These are phyloP conservation scores for Colletotrichum neosansevieriae DNA, from an alignment of 2,329 filamentous ascomycete genomes.

Conservation along the genomic window DNA sequence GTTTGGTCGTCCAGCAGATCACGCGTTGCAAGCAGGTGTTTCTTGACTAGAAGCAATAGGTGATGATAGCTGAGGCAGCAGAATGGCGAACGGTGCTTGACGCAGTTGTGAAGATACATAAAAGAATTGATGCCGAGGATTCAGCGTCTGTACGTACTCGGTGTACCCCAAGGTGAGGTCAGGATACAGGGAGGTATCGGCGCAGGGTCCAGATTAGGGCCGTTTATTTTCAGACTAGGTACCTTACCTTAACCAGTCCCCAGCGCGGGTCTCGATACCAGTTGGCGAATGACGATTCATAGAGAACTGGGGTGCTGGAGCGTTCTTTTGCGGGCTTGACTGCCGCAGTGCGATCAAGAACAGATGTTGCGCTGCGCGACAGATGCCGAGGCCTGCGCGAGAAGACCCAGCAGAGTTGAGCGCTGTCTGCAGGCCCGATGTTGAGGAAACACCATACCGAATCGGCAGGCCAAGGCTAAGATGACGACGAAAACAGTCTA, in stretches of 20 bases:
- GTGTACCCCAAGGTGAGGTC: constrained; percentile 5
- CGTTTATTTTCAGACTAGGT: constrained; percentile 29
- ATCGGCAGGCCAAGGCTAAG: constrained; percentile 7
- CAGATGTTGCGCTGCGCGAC: not conserved
- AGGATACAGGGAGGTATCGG: constrained; percentile 8
- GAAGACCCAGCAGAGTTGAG: not conserved
- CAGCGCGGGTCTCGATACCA: constrained; percentile 10
- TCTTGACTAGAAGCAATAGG: constrained; percentile 16
- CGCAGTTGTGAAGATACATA: not conserved
- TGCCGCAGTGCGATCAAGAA: not conserved
- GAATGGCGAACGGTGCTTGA: not conserved
- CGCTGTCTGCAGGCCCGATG: not conserved
- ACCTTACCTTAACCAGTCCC: constrained; percentile 25
- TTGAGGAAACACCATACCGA: not conserved
- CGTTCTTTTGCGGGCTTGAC: not conserved
- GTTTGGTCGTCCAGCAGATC: not conserved
- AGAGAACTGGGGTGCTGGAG: constrained; percentile 18
- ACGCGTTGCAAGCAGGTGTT: not conserved
- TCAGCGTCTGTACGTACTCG: not conserved
- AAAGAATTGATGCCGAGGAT: constrained; percentile 27
- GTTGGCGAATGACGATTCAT: constrained; percentile 25
- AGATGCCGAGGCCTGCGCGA: constrained; percentile 10
- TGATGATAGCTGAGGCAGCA: not conserved
- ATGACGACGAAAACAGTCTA: not conserved
- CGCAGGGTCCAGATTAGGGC: constrained; percentile 37